phyloP scores from a whole-genome alignment of 2,329 filamentous ascomycete species.

The Pleomassaria siparia region DNA sequence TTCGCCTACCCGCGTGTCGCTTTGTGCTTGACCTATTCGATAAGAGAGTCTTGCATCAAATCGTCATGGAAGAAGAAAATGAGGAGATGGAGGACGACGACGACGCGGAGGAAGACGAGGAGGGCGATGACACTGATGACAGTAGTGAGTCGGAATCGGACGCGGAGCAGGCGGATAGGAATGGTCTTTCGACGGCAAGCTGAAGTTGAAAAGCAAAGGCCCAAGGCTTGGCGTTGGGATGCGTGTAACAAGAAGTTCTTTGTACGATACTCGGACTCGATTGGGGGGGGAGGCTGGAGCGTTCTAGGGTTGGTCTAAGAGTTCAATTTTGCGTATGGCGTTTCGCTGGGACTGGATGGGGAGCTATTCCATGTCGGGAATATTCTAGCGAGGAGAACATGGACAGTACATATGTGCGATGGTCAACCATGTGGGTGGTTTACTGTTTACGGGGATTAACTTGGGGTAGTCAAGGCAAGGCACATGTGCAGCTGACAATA shows the following conservation, averaged over 20 bases:
- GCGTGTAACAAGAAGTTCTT: conserved; percentile 15
- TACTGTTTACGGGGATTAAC: too few relatives aligned
- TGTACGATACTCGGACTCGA: conserved; percentile 19
- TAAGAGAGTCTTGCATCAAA: conserved; percentile 78
- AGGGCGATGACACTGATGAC: conserved; percentile 41
- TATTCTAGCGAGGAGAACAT: conserved; percentile 13
- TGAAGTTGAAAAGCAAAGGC: conserved; percentile 15
- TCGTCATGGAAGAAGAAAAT: conserved; percentile 76
- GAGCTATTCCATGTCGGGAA: conserved; percentile 8
- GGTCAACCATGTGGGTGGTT: not conserved
- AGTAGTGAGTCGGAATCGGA: conserved; percentile 38
- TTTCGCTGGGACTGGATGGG: conserved; percentile 12
- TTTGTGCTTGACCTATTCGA: conserved; percentile 95
- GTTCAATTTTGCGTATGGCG: conserved; percentile 21
- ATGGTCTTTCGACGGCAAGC: conserved; percentile 16
- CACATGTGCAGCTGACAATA: not conserved
- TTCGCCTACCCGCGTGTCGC: conserved; percentile 79
- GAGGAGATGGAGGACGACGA: conserved; percentile 42
- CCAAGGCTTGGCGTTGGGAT: conserved; percentile 21
- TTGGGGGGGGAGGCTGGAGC: conserved; percentile 8
- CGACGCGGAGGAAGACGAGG: conserved; percentile 51
- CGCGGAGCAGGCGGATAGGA: conserved; percentile 17
- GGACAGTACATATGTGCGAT: conserved; percentile 3
- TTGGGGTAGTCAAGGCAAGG: too few relatives aligned
- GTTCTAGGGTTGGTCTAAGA: conserved; percentile 11